phyloP scores from a whole-genome alignment of 2,329 filamentous ascomycete genomes.

The Lasiodiplodia citricola region DNA sequence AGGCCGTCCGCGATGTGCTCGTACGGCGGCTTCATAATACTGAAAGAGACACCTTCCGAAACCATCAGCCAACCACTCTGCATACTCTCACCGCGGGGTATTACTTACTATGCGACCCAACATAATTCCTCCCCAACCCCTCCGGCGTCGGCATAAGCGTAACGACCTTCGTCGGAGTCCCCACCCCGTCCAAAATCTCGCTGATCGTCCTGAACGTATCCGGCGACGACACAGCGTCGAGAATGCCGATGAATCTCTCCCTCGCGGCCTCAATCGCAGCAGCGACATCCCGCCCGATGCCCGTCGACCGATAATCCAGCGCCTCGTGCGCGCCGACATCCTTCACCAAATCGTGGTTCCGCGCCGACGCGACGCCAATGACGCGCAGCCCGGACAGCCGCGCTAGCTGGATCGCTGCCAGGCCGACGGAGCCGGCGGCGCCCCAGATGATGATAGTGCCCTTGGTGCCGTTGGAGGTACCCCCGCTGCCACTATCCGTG shows the following conservation, averaged over 20 bases:
- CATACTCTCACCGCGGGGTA: fast-evolving
- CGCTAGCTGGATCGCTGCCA: constrained; percentile 41
- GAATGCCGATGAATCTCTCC: constrained; percentile 43
- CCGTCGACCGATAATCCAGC: constrained; percentile 41
- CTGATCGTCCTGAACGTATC: not conserved
- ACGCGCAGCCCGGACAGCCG: constrained; percentile 41
- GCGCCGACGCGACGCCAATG: constrained; percentile 38
- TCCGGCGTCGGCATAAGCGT: not conserved
- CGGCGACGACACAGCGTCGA: constrained; percentile 38
- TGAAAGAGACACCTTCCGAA: not conserved
- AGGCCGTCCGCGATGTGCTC: constrained; percentile 38
- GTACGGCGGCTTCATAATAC: constrained; percentile 32
- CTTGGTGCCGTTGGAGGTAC: constrained; percentile 31
- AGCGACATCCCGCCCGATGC: constrained; percentile 43
- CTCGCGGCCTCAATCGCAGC: constrained; percentile 39
- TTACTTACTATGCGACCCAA: not conserved
- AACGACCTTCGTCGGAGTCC: not conserved
- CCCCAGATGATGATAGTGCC: constrained; percentile 47
- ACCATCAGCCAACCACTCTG: no score
- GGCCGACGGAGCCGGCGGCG: constrained; percentile 43
- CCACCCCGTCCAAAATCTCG: not conserved
- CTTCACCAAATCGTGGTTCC: constrained; percentile 40
- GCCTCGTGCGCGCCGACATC: constrained; percentile 37
- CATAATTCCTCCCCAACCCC: not conserved
- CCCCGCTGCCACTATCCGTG: no score